phyloP scores from a whole-genome alignment of 164 flowering plant species.

The Stephania cephalantha region DNA sequence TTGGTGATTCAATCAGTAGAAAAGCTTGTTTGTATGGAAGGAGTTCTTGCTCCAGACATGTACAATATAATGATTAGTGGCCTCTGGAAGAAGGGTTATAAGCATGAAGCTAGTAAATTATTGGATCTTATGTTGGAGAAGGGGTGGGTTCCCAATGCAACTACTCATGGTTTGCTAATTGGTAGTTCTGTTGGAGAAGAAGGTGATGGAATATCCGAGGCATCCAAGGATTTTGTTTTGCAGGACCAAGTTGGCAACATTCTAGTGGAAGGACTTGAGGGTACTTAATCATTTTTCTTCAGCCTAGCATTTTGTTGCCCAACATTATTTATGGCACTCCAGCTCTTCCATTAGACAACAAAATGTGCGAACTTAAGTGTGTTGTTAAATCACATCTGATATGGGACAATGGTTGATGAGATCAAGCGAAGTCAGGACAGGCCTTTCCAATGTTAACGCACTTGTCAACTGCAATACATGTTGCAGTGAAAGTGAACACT shows the following conservation, averaged over 20 bases:
- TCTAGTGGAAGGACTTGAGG: slow-evolving; percentile 47
- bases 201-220: not conserved
- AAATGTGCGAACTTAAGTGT: too few species aligned
- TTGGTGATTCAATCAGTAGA: slow-evolving; percentile 25
- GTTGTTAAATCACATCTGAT: too few species aligned
- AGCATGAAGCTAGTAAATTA: slow-evolving; percentile 34
- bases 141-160: slow-evolving; percentile 68
- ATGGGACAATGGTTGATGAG: too few species aligned
- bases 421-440: too few species aligned
- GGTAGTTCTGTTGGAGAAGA: slow-evolving; percentile 30
- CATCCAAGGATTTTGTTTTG: slow-evolving; percentile 7
- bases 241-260: slow-evolving; percentile 52
- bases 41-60: slow-evolving; percentile 26
- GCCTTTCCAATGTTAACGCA: too few species aligned
- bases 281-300: slow-evolving; percentile 6
- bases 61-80: slow-evolving; percentile 45
- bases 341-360: too few species aligned
- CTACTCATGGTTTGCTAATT: slow-evolving; percentile 48
- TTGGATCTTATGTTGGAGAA: slow-evolving; percentile 66
- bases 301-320: not conserved
- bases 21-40: slow-evolving; percentile 26
- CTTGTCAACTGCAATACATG: too few species aligned
- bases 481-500: not conserved
- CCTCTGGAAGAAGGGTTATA: slow-evolving; percentile 56
- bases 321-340: too few species aligned